Percentiles rank a stretch among this genome's conserved stretches.
These are phyloP conservation scores for Lactarius hatsudake DNA, from an alignment of 768 basidiomycete species.

Conservation along the genomic window DNA sequence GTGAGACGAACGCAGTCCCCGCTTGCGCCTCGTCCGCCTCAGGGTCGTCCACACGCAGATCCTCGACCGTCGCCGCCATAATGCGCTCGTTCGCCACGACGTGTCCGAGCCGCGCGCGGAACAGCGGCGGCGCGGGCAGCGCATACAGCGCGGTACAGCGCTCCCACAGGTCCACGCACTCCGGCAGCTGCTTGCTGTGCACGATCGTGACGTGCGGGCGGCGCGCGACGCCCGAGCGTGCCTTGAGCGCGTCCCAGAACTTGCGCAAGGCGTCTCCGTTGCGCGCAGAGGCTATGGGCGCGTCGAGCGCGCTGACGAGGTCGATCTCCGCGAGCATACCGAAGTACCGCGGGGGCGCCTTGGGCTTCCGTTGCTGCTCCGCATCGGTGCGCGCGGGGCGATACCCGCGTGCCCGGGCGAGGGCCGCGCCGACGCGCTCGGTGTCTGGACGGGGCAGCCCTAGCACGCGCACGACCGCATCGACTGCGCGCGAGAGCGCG, in stretches of 20 bases:
- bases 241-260: constrained; percentile 52
- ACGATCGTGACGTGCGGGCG: constrained; percentile 86
- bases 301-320: constrained; percentile 46
- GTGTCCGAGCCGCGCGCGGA: constrained; percentile 56
- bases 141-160: constrained; percentile 46
- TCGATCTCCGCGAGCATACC: constrained; percentile 75
- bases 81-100: constrained; percentile 75
- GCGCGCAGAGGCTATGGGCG: constrained; percentile 39
- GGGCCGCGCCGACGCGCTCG: constrained; percentile 53
- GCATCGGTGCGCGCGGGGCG: constrained; percentile 37
- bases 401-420: constrained; percentile 45
- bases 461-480: constrained; percentile 54
- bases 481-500: constrained; percentile 56
- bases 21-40: constrained; percentile 36
- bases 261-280: constrained; percentile 32
- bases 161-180: constrained; percentile 44
- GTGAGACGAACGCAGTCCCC: constrained; percentile 46
- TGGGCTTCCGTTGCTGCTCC: constrained; percentile 36
- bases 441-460: constrained; percentile 50
- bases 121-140: constrained; percentile 46
- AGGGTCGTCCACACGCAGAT: constrained; percentile 42
- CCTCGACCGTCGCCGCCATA: constrained; percentile 76
- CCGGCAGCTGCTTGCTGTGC: constrained; percentile 54
- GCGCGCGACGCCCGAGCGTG: constrained; percentile 45
- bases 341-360: constrained; percentile 60